phyloP scores from a whole-genome alignment of 805 yeast species.

The Myxozyma melibiosi region DNA sequence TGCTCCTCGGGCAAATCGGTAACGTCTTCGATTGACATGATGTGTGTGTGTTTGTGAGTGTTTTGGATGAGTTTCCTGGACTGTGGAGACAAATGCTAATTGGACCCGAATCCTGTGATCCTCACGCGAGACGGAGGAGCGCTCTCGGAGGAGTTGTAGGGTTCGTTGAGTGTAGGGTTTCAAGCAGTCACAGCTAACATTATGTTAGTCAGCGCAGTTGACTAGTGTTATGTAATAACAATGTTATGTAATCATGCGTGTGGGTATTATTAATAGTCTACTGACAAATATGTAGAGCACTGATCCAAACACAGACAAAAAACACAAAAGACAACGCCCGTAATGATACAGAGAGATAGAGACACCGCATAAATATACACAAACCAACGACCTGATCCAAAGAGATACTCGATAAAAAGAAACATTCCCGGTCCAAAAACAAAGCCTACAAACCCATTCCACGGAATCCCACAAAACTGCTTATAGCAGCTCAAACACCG shows the following conservation, averaged over 20 bases:
- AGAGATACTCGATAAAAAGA: background rate
- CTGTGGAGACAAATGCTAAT: background rate
- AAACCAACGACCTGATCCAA: background rate
- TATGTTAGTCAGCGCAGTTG: background rate
- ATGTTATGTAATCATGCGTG: too few species aligned
- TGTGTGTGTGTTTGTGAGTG: background rate
- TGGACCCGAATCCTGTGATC: background rate
- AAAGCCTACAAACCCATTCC: too few species aligned
- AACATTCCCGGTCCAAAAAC: background rate
- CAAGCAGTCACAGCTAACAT: constrained; percentile 5
- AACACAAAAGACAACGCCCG: background rate
- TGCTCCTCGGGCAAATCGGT: constrained; percentile 23
- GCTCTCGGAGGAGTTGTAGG: background rate
- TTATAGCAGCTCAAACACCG: constrained; percentile 11
- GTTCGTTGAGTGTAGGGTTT: background rate
- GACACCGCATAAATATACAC: background rate
- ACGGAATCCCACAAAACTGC: too few species aligned
- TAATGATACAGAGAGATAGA: background rate
- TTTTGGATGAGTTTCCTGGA: background rate
- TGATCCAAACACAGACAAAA: background rate
- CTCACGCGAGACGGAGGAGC: background rate
- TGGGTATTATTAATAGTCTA: too few species aligned
- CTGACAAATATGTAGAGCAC: background rate
- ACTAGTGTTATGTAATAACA: background rate
- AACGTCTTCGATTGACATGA: constrained; percentile 34